Conservation (phyloP, 768 basidiomycete species). For the Trametes punicea region DNA sequence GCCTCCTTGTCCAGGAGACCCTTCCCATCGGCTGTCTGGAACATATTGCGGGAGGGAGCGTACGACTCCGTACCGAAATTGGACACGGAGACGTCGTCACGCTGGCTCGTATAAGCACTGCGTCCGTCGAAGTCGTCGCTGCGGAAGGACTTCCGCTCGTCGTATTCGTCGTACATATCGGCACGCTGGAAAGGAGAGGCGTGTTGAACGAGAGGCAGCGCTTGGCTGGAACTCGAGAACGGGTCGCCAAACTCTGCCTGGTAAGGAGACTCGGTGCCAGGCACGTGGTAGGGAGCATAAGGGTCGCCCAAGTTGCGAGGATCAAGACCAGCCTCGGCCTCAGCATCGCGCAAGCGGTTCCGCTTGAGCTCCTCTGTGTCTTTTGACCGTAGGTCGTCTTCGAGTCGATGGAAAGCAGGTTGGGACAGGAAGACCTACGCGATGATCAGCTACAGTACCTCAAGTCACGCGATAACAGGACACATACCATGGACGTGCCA, state of each 20-base stretch:
- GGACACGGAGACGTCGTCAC: constrained; percentile 76
- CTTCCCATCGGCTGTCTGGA: constrained; percentile 77
- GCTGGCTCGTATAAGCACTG: constrained; percentile 72
- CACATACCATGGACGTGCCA: constrained; percentile 77
- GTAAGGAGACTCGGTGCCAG: constrained; percentile 43
- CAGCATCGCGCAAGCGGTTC: constrained; percentile 72
- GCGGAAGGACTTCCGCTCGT: constrained; percentile 68
- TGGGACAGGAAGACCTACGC: constrained; percentile 86
- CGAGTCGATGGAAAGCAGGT: constrained; percentile 78
- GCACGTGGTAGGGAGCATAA: constrained; percentile 72
- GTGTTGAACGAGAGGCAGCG: constrained; percentile 79
- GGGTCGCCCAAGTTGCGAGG: constrained; percentile 58
- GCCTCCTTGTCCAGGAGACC: constrained; percentile 77
- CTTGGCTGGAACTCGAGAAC: constrained; percentile 60
- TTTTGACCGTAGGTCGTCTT: constrained; percentile 77
- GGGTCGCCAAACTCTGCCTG: constrained; percentile 47
- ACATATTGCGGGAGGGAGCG: constrained; percentile 94
- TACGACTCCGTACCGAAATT: constrained; percentile 91
- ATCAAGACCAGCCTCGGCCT: constrained; percentile 60
- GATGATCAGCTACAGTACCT: constrained; percentile 1
- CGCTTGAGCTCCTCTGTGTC: constrained; percentile 88
- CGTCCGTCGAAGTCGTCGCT: constrained; percentile 80
- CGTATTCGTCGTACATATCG: constrained; percentile 73
- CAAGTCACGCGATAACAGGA: neutral
- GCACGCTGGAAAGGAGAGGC: constrained; percentile 81